Base-by-base conservation (phyloP, 1,284 basidiomycete genomes). In the Kwoniella shivajii region DNA sequence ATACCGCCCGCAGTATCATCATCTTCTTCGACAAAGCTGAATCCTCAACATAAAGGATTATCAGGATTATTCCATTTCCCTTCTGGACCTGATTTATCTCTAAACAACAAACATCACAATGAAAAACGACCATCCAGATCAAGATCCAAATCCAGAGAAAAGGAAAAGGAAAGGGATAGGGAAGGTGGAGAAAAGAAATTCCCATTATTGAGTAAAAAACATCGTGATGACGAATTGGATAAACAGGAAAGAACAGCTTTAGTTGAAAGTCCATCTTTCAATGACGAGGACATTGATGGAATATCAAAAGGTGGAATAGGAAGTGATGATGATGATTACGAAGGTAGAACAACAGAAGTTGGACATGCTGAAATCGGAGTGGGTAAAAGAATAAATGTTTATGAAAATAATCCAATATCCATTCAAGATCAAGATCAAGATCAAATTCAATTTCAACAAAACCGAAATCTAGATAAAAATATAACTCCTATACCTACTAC, bases 21-120 rank as follows among this genome's bases (percentile, higher is more conserved):
- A 36, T 20, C 33, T 24, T 16, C n/a, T 29, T 14, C 16, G n/a
- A 26, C 38, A 6, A 45, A 53, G 24, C 20, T 44, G 33, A 33
- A 38, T 39, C 31, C 43, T 4, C 34, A 45, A 20, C 57, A 59
- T 43, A 43, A 36, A 31, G 54, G 54, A 44, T 44, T 63, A 14
- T 49, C 54, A n/a, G 50, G 54, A 29, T 24, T 66, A 5, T 60
- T 65, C 45, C 49, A 59, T 20, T 63, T 66, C 49, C 43, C 33
- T 2, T 60, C 64, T 18, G 59, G 59, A 14, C 64, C 64, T 6
- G 64, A 65, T 47, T 59, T 65, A 1, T 51, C 59, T 10, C 43
- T 65, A 20, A 22, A 33, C 16, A 16, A 36, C 22, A 36, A 56
- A 14, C 41, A 57, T 20, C 29, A 37, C 4, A 51, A 27, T 27